These are phyloP conservation scores for Penicillium sp. DNA, from an alignment of 2,329 filamentous ascomycete genomes.

Conservation along the genomic window DNA sequence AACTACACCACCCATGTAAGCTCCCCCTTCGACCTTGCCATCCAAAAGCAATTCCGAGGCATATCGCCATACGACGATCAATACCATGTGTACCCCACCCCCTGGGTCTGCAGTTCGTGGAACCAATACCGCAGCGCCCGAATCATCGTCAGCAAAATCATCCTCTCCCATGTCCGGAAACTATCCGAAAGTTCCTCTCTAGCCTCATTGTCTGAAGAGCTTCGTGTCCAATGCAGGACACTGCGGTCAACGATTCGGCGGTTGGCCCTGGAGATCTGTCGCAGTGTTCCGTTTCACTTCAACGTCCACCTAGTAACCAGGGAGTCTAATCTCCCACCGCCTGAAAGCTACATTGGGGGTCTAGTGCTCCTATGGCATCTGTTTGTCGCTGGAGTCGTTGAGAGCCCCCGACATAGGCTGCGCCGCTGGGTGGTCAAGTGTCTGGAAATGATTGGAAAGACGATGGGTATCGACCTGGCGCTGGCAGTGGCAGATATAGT, in stretches of 20 bases:
- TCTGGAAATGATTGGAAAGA: slow-evolving; percentile 35
- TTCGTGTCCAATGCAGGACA: slow-evolving; percentile 32
- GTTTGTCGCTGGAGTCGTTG: slow-evolving; percentile 37
- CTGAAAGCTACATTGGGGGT: slow-evolving; percentile 35
- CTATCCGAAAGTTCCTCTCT: slow-evolving; percentile 25
- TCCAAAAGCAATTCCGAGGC: slow-evolving; percentile 32
- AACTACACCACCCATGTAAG: slow-evolving; percentile 28
- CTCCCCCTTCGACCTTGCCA: slow-evolving; percentile 35
- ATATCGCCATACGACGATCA: slow-evolving; percentile 47
- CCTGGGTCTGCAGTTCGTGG: slow-evolving; percentile 58
- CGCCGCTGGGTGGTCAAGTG: slow-evolving; percentile 36
- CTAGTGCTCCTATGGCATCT: slow-evolving; percentile 41
- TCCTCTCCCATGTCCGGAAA: slow-evolving; percentile 37
- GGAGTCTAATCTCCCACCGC: slow-evolving; percentile 18
- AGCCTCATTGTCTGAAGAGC: slow-evolving; percentile 28
- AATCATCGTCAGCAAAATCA: slow-evolving; percentile 54
- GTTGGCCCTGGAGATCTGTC: slow-evolving; percentile 39
- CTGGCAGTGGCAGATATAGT: slow-evolving; percentile 38
- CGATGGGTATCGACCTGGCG: slow-evolving; percentile 42
- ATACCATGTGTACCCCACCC: slow-evolving; percentile 57
- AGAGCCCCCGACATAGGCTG: slow-evolving; percentile 27
- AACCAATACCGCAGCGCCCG: slow-evolving; percentile 61
- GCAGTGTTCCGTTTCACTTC: slow-evolving; percentile 39
- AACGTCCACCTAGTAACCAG: slow-evolving; percentile 23
- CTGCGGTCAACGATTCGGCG: slow-evolving; percentile 30